Evolutionary conservation across 805 yeast genomes (phyloP).

Genomic region (Teunomyces aglyptinius): DNA sequence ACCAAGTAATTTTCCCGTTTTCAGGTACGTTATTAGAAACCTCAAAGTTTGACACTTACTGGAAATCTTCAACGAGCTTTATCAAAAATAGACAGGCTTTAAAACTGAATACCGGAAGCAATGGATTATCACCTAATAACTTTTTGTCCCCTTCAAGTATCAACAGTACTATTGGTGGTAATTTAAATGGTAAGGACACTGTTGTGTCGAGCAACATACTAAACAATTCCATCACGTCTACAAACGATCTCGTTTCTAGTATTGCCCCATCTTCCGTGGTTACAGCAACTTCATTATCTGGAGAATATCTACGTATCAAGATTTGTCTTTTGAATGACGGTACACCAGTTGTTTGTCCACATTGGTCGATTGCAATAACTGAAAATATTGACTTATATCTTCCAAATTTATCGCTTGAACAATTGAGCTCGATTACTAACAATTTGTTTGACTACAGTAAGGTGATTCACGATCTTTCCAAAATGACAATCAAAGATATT

Average conservation of each 20-base stretch:
- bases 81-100: conserved; percentile 27
- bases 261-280: conserved; percentile 59
- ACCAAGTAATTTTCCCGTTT: conserved; percentile 86
- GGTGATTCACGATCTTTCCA: conserved; percentile 37
- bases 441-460: conserved; percentile 40
- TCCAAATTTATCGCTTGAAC: conserved; percentile 53
- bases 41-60: conserved; percentile 90
- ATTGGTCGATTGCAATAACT: conserved; percentile 51
- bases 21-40: conserved; percentile 81
- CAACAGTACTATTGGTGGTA: conserved; percentile 13
- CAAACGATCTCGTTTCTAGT: conserved; percentile 18
- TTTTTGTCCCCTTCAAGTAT: conserved; percentile 36
- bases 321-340: conserved; percentile 79
- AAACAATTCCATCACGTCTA: conserved; percentile 12
- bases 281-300: conserved; percentile 86
- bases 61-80: conserved; percentile 82
- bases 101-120: conserved; percentile 34
- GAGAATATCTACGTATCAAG: conserved; percentile 68
- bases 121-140: conserved; percentile 40
- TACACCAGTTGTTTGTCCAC: conserved; percentile 79
- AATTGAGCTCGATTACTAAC: conserved; percentile 39
- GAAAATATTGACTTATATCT: conserved; percentile 58
- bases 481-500: conserved; percentile 37
- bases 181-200: conserved; percentile 9
- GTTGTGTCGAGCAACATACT: conserved; percentile 5